Conservation (phyloP, 2,329 filamentous ascomycete genomes). For the Arthroderma uncinatum region DNA sequence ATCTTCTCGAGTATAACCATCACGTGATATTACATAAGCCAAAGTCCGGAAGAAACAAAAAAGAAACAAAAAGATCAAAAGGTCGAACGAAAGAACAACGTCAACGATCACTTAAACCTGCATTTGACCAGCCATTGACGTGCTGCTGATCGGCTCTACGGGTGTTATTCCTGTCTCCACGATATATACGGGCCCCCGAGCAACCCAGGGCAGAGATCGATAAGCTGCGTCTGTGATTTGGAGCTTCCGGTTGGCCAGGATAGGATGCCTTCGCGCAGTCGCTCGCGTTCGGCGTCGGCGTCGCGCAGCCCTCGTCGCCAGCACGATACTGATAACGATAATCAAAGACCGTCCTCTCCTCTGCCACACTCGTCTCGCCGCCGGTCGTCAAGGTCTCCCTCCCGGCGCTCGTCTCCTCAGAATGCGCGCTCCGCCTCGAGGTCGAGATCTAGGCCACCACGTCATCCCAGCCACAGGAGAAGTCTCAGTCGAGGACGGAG, state of each 20-base stretch:
- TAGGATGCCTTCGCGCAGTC: slow-evolving; percentile 5
- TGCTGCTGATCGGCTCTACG: too few relatives aligned
- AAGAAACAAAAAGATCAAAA: too few relatives aligned
- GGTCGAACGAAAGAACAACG: too few relatives aligned
- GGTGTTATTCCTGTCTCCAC: too few relatives aligned
- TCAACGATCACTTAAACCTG: too few relatives aligned
- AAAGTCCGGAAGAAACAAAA: too few relatives aligned
- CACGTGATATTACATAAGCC: too few relatives aligned
- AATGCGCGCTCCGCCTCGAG: slow-evolving; percentile 15
- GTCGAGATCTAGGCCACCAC: slow-evolving; percentile 6
- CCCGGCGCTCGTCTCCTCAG: slow-evolving; percentile 10
- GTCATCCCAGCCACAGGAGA: neutral
- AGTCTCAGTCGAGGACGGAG: neutral
- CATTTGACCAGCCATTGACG: neutral
- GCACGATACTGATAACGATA: neutral
- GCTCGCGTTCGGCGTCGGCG: slow-evolving; percentile 3
- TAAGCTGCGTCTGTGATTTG: neutral
- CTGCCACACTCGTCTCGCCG: slow-evolving; percentile 15
- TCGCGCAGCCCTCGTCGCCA: neutral
- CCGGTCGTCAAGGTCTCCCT: slow-evolving; percentile 22
- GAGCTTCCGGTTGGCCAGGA: neutral
- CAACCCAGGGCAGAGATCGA: too few relatives aligned
- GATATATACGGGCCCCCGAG: too few relatives aligned
- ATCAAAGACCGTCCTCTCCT: neutral
- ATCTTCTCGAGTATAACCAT: too few relatives aligned